Conservation (phyloP, 768 basidiomycete species). For the Pisolithus tinctorius region DNA sequence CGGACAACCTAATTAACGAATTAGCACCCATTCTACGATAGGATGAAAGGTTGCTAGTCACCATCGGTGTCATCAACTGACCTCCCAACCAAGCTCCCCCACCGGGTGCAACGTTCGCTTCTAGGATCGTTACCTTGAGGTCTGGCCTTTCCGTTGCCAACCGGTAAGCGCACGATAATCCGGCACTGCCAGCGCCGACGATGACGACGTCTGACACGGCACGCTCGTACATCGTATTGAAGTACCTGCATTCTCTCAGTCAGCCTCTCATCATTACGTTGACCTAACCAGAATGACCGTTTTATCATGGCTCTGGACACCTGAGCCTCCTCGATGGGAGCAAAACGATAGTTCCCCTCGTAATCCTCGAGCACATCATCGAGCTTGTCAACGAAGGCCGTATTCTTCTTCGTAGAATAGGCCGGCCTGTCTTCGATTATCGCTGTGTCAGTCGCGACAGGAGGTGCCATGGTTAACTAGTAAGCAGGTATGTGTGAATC, state of each 20-base stretch:
- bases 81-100: constrained; percentile 77
- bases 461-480: constrained; percentile 28
- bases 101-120: constrained; percentile 75
- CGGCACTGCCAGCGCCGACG: constrained; percentile 65
- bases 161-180: constrained; percentile 69
- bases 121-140: constrained; percentile 58
- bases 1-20: constrained; percentile 51
- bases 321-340: constrained; percentile 69
- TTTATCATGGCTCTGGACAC: constrained; percentile 75
- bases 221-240: constrained; percentile 65
- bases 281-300: constrained; percentile 31
- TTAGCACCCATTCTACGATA: background rate
- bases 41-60: constrained; percentile 16
- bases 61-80: constrained; percentile 77
- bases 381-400: constrained; percentile 1
- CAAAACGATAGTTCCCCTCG: constrained; percentile 59
- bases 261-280: background rate
- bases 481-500: background rate
- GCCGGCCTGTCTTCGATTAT: constrained; percentile 15
- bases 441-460: constrained; percentile 26
- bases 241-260: constrained; percentile 45
- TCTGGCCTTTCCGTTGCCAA: constrained; percentile 63
- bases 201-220: constrained; percentile 74
- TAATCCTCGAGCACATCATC: constrained; percentile 33
- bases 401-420: constrained; percentile 16